phyloP scores from a whole-genome alignment of 225 moss, liverwort and hornwort species.

The Rhytidiadelphus loreus region DNA sequence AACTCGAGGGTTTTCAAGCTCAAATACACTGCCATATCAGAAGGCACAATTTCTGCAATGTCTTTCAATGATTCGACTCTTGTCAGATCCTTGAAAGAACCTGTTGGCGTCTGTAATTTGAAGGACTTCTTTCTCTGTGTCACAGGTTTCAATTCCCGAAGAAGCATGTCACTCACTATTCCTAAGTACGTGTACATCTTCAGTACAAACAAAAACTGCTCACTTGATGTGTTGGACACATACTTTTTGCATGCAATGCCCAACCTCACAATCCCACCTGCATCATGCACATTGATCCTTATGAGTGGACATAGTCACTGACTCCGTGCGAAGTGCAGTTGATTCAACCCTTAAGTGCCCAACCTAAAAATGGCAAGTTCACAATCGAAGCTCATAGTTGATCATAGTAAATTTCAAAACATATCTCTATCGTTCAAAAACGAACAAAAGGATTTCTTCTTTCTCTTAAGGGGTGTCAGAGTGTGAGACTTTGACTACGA shows the following conservation, averaged over 20 bases:
- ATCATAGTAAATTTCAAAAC: background rate
- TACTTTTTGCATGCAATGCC: conserved; percentile 81
- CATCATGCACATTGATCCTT: conserved; percentile 26
- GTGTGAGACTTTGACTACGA: background rate
- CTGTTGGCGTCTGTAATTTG: background rate
- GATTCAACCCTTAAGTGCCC: background rate
- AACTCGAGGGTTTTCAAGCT: conserved; percentile 64
- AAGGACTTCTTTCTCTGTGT: conserved; percentile 9
- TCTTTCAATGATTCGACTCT: conserved; percentile 41
- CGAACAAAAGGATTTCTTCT: background rate
- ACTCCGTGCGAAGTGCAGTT: background rate
- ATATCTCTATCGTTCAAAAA: background rate
- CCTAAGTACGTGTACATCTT: conserved; percentile 89
- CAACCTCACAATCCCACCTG: conserved; percentile 84
- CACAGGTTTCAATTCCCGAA: conserved; percentile 63
- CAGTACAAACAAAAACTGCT: conserved; percentile 88
- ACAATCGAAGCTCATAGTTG: background rate
- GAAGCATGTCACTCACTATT: conserved; percentile 71
- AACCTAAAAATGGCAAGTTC: background rate
- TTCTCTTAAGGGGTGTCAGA: background rate
- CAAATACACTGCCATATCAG: conserved; percentile 77
- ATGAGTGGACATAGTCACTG: background rate
- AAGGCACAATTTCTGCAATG: conserved; percentile 62
- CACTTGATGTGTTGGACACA: conserved; percentile 84
- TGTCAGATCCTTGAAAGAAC: conserved; percentile 23